Evolutionary conservation across 169 alveolate species (phyloP).

Genomic region (Eimeria necatrix): DNA sequence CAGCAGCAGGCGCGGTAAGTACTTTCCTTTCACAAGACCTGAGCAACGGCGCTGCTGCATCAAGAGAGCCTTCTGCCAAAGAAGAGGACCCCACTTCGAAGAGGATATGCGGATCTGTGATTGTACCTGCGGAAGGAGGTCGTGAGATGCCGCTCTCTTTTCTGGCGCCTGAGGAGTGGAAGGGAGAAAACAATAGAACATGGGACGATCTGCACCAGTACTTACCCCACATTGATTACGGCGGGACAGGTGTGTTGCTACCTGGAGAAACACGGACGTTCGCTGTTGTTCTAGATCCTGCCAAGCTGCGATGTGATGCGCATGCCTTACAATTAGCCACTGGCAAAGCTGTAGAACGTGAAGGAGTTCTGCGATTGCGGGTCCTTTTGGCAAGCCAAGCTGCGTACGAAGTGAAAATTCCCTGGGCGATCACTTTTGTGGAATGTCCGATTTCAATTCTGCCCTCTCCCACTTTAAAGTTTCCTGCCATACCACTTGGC

Average conservation of each 20-base stretch:
- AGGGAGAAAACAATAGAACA: constrained; percentile 3
- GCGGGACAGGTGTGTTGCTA: constrained; percentile 64
- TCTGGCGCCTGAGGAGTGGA: constrained; percentile 11
- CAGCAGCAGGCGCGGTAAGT: not conserved
- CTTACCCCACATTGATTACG: constrained; percentile 58
- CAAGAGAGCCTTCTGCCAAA: not conserved
- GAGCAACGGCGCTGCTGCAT: not conserved
- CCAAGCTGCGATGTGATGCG: constrained; percentile 65
- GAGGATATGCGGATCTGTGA: not conserved
- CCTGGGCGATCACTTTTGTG: constrained; percentile 30
- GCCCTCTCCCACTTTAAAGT: constrained; percentile 68
- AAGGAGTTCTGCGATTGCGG: constrained; percentile 56
- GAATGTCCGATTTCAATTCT: constrained; percentile 21
- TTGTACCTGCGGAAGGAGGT: not conserved
- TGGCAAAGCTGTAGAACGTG: constrained; percentile 54
- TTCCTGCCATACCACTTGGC: constrained; percentile 64
- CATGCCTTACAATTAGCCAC: constrained; percentile 69
- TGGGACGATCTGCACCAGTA: constrained; percentile 64
- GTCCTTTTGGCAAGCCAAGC: constrained; percentile 73
- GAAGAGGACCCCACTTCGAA: not conserved
- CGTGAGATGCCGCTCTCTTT: constrained; percentile 31
- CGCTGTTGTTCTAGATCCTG: constrained; percentile 40
- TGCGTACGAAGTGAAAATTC: constrained; percentile 66
- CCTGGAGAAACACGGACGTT: constrained; percentile 78
- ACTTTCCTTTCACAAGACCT: not conserved